Evolutionary conservation across 345 rosid genomes (phyloP), one percentile per base, ranked within the genome.

Genomic region (Rhodomyrtus tomentosa): DNA sequence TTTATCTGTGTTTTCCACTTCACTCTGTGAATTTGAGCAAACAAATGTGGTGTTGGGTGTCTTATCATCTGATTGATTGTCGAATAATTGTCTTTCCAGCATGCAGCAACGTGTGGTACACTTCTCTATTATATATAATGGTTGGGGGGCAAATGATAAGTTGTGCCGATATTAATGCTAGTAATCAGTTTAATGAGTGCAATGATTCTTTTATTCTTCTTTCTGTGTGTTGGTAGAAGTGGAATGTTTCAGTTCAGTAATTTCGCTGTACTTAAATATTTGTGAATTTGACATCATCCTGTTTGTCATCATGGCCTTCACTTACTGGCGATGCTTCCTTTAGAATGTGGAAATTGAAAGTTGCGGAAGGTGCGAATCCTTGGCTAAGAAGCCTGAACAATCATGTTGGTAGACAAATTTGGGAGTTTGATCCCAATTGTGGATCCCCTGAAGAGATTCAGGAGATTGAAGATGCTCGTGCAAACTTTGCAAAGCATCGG

Each of bases 261-360:
- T 45, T 68, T 21, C 5, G 4, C 45, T 68, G 45, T 18, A 24
- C 25, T 36, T 21, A 68, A 9, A 68, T 68, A 25, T 68, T 68
- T 36, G 45, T 36, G 12, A 68, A 36, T 32, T 68, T 16, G 24
- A 68, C 36, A 68, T 36, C 18, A 32, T 7, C 3, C 45, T 68
- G 45, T 8, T 36, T 68, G 79, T 68, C 40, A 38, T 18, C 25
- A 36, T 68, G 45, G 38, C 14, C 79, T 68, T 68, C 45, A 50
- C 82, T 81, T 45, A 81, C 68, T 50, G 20, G 82, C 50, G 15
- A 56, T 29, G 15, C 81, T 80, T 25, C 29, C 45, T 80, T 83
- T 42, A 56, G 82, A 89, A 96, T 96, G 99, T 96, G 99, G 99
- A 95, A 89, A 90, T 89, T 96, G 86, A 95, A 92, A 91, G 89